Conservation (phyloP, 805 yeast species). For the Candida tallmaniae region DNA sequence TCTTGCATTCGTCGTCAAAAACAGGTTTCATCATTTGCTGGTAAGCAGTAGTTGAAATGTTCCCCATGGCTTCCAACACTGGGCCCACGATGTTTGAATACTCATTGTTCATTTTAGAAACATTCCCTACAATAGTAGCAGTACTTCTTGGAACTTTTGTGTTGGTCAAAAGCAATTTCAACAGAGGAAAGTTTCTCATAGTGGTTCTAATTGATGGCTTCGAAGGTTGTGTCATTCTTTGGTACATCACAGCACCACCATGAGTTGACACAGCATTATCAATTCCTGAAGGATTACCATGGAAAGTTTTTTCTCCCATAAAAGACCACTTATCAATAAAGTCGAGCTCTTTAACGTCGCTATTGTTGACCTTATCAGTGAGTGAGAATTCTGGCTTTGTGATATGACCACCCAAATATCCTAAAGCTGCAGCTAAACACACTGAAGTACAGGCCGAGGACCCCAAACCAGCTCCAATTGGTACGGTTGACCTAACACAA, state of each 20-base stretch:
- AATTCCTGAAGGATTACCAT: constrained; percentile 95
- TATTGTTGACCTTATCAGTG: constrained; percentile 26
- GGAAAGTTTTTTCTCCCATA: constrained; percentile 91
- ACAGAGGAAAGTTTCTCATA: constrained; percentile 68
- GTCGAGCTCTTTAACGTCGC: constrained; percentile 41
- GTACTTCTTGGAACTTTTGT: constrained; percentile 87
- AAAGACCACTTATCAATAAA: constrained; percentile 83
- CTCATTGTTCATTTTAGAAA: constrained; percentile 48
- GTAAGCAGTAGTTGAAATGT: constrained; percentile 69
- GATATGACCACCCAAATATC: constrained; percentile 55
- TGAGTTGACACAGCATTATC: constrained; percentile 94
- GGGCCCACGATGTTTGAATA: constrained; percentile 53
- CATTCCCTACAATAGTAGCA: constrained; percentile 75
- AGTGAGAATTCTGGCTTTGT: constrained; percentile 27
- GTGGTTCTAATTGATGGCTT: constrained; percentile 59
- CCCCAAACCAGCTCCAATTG: constrained; percentile 96
- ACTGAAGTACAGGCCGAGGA: constrained; percentile 91
- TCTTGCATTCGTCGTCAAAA: constrained; percentile 36
- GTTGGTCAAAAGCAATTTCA: constrained; percentile 74
- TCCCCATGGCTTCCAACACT: constrained; percentile 73
- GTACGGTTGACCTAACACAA: constrained; percentile 75
- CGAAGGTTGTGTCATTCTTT: constrained; percentile 51
- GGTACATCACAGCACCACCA: constrained; percentile 94
- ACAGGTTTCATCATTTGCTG: constrained; percentile 52
- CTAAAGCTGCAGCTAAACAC: constrained; percentile 71